These are phyloP conservation scores for Kalmusia sp. DNA, from an alignment of 2,329 filamentous ascomycete genomes.

Conservation along the genomic window DNA sequence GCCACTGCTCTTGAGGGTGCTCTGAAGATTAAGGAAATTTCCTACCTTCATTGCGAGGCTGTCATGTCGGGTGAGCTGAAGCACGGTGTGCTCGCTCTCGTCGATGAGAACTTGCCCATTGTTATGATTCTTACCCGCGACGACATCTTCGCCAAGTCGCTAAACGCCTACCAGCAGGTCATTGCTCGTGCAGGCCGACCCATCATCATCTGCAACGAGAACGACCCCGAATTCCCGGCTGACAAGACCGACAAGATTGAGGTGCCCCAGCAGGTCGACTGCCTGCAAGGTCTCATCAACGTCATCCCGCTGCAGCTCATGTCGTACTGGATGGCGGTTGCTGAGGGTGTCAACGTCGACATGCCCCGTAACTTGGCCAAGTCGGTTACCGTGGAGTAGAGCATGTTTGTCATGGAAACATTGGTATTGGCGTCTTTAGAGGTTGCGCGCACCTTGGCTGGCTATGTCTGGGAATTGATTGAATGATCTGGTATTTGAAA, in stretches of 20 bases:
- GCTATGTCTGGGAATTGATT: constrained; percentile 33
- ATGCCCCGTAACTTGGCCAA: constrained; percentile 99
- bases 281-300: constrained; percentile 94
- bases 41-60: constrained; percentile 98
- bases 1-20: constrained; percentile 96
- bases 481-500: constrained; percentile 16
- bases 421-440: constrained; percentile 32
- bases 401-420: constrained; percentile 14
- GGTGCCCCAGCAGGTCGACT: constrained; percentile 94
- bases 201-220: constrained; percentile 96
- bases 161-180: constrained; percentile 99
- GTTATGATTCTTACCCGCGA: constrained; percentile 99
- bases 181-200: constrained; percentile 95
- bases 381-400: constrained; percentile 97
- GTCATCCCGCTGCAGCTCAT: constrained; percentile 97
- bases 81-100: constrained; percentile 95
- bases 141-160: constrained; percentile 95
- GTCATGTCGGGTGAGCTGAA: constrained; percentile 99
- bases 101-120: constrained; percentile 98
- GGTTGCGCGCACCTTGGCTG: constrained; percentile 25
- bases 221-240: constrained; percentile 85
- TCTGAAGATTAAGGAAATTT: constrained; percentile 99
- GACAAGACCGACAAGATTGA: constrained; percentile 96
- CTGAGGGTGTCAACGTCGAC: constrained; percentile 95
- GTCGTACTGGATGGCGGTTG: constrained; percentile 97